A percentile compares a stretch with the other conserved stretches of the same genome.
Conservation (phyloP, 1,284 basidiomycete genomes). For the Cutaneotrichosporon mucoides region DNA sequence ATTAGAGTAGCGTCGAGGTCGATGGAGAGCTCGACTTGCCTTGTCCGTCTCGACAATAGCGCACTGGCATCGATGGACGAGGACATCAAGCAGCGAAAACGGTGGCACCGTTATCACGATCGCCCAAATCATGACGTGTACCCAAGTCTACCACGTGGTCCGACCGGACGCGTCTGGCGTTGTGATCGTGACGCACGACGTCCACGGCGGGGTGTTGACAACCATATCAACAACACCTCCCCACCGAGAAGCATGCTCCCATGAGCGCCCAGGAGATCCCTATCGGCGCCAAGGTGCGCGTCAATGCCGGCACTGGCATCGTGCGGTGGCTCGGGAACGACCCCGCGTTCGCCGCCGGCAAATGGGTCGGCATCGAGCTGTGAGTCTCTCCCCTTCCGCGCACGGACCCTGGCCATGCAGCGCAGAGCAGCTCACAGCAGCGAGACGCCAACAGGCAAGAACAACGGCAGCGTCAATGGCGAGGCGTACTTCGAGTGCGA, state of each 20-base stretch:
- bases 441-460: conserved; percentile 77
- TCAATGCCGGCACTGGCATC: conserved; percentile 72
- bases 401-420: no score
- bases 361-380: conserved; percentile 94
- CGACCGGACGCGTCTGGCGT: neutral
- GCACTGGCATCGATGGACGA: no score
- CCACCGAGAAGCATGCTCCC: neutral
- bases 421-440: conserved; percentile 6
- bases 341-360: conserved; percentile 77
- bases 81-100: neutral
- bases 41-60: neutral
- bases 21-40: neutral
- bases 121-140: neutral
- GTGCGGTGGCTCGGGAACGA: conserved; percentile 81
- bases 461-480: conserved; percentile 85
- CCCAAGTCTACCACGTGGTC: neutral
- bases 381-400: conserved; percentile 34
- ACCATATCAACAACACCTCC: no score
- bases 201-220: neutral
- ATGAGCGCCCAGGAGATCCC: conserved; percentile 13
- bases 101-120: neutral
- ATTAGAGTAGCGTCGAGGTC: neutral
- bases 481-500: conserved; percentile 79
- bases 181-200: neutral
- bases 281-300: conserved; percentile 56